These are phyloP conservation scores for Pythium phragmiticola DNA, from an alignment of 352 stramenopile genomes.

Conservation along the genomic window DNA sequence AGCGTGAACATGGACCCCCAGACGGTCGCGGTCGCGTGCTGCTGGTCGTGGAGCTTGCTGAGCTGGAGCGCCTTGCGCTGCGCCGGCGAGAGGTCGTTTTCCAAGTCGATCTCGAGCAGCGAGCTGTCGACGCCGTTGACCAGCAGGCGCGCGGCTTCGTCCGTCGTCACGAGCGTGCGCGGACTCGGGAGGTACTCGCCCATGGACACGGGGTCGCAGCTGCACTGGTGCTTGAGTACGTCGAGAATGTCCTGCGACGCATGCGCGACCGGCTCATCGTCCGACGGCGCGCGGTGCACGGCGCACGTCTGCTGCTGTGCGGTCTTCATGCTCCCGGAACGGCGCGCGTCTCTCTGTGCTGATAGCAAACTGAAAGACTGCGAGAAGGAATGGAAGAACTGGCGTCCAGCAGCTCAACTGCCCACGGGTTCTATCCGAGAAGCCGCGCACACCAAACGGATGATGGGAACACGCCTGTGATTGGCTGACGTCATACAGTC, in stretches of 20 bases:
- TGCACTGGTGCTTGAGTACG: conserved; percentile 62
- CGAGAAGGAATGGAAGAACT: background rate
- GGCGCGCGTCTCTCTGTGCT: too few species aligned
- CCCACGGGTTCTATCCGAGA: background rate
- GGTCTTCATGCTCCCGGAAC: too few species aligned
- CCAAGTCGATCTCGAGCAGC: conserved; percentile 8
- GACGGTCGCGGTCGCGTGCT: conserved; percentile 46
- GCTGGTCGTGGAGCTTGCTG: conserved; percentile 20
- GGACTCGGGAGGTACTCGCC: conserved; percentile 75
- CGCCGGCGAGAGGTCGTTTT: conserved; percentile 18
- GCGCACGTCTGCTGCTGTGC: background rate
- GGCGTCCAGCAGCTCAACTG: background rate
- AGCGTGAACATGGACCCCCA: conserved; percentile 71
- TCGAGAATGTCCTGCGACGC: conserved; percentile 54
- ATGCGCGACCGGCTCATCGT: conserved; percentile 13
- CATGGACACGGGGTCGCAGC: conserved; percentile 71
- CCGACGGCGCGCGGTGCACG: conserved; percentile 8
- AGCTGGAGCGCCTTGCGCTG: conserved; percentile 19
- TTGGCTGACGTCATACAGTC: background rate
- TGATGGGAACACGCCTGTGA: conserved; percentile 15
- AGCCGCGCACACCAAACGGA: conserved; percentile 14
- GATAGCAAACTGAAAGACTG: too few species aligned
- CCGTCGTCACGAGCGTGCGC: conserved; percentile 22
- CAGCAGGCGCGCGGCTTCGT: conserved; percentile 34
- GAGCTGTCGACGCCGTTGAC: conserved; percentile 22